Percentiles rank a stretch among this genome's conserved stretches.
phyloP scores from a whole-genome alignment of 208 protist genomes.

The Leishmania major region DNA sequence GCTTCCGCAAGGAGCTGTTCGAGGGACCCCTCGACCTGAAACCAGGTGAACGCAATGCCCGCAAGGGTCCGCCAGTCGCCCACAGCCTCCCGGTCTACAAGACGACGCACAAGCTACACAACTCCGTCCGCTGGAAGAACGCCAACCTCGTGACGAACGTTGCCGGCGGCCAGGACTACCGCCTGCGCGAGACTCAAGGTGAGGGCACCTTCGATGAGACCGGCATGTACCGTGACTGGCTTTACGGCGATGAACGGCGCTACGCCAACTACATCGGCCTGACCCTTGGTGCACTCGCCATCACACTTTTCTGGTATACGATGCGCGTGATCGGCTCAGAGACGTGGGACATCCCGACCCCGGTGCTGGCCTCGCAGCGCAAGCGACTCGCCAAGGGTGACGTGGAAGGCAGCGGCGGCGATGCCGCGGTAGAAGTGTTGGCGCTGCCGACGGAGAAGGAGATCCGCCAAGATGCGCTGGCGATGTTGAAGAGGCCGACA shows the following conservation, averaged over 20 bases:
- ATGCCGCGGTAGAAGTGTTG: slow-evolving; percentile 3
- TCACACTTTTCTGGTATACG: slow-evolving; percentile 83
- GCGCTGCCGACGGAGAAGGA: slow-evolving; percentile 27
- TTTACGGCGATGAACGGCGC: slow-evolving; percentile 87
- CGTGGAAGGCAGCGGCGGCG: slow-evolving; percentile 16
- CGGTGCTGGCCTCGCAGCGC: slow-evolving; percentile 75
- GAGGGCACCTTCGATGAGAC: slow-evolving; percentile 86
- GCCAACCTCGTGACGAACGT: slow-evolving; percentile 86
- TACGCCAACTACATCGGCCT: slow-evolving; percentile 88
- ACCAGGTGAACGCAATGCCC: slow-evolving; percentile 63
- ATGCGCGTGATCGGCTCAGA: slow-evolving; percentile 78
- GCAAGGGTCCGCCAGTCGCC: slow-evolving; percentile 82
- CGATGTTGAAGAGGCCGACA: slow-evolving; percentile 78
- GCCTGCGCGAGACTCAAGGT: slow-evolving; percentile 80
- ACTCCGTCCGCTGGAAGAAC: slow-evolving; percentile 86
- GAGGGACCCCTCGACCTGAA: slow-evolving; percentile 84
- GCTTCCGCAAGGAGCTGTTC: slow-evolving; percentile 84
- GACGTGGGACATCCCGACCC: slow-evolving; percentile 89
- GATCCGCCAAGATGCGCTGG: slow-evolving; percentile 59
- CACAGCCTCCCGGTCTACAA: slow-evolving; percentile 90
- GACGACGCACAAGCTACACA: slow-evolving; percentile 83
- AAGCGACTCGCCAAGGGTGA: slow-evolving; percentile 40
- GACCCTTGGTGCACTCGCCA: slow-evolving; percentile 48
- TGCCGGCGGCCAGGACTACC: slow-evolving; percentile 81
- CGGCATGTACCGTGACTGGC: slow-evolving; percentile 91